Conservation (phyloP, 2,329 filamentous ascomycete genomes). For the Huntiella moniliformis region DNA sequence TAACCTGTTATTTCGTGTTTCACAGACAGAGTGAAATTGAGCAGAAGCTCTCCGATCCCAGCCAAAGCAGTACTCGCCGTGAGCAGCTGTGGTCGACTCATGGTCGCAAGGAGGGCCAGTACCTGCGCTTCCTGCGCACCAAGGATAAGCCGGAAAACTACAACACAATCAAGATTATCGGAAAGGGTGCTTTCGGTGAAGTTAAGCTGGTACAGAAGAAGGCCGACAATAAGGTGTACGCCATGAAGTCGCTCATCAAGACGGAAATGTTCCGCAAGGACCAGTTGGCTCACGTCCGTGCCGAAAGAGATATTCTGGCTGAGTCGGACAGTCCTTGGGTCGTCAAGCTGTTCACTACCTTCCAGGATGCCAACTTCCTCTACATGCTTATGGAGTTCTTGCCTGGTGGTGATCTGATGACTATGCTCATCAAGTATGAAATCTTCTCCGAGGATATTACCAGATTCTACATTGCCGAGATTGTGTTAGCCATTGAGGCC, state of each 20-base stretch:
- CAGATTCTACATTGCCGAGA: constrained; percentile 96
- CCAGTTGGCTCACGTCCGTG: constrained; percentile 89
- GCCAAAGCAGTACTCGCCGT: constrained; percentile 55
- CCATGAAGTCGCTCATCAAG: constrained; percentile 95
- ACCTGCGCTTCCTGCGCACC: constrained; percentile 82
- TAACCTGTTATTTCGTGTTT: neutral
- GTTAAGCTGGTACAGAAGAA: constrained; percentile 95
- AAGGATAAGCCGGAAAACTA: constrained; percentile 92
- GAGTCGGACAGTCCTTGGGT: constrained; percentile 99
- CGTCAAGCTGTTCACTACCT: constrained; percentile 94
- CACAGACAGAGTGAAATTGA: constrained; percentile 80
- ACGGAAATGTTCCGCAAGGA: constrained; percentile 99
- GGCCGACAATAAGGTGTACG: constrained; percentile 90
- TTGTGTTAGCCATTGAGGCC: constrained; percentile 93
- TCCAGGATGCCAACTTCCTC: constrained; percentile 88
- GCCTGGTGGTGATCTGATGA: constrained; percentile 96
- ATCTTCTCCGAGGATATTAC: constrained; percentile 99
- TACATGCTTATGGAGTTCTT: constrained; percentile 99
- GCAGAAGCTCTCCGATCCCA: constrained; percentile 60
- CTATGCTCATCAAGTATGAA: constrained; percentile 99
- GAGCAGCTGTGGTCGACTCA: constrained; percentile 71
- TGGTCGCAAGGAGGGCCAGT: constrained; percentile 76
- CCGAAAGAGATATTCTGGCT: constrained; percentile 90
- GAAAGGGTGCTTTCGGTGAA: constrained; percentile 96
- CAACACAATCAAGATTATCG: constrained; percentile 90